Conservation (phyloP, 1,284 basidiomycete species). For the Ganoderma meredithae region DNA sequence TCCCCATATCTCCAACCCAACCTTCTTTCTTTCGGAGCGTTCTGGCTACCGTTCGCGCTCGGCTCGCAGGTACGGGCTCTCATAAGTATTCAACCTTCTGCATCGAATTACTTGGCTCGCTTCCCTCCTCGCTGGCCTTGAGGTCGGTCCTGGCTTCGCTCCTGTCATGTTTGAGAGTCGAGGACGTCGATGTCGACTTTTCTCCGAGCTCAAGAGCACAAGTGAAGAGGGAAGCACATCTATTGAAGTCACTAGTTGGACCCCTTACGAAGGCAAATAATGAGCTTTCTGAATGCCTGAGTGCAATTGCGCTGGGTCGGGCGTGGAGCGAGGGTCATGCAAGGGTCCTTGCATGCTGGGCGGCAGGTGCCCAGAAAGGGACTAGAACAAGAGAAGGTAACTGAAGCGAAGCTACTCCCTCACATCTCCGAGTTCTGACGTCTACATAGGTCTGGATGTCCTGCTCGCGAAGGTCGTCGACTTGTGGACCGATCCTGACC, state of each 20-base stretch:
- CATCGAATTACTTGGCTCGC: constrained; percentile 52
- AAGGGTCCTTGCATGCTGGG: constrained; percentile 73
- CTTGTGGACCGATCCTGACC: constrained; percentile 71
- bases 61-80: constrained; percentile 38
- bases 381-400: constrained; percentile 49
- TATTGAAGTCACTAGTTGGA: constrained; percentile 62
- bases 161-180: constrained; percentile 53
- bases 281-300: constrained; percentile 61
- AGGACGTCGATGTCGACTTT: constrained; percentile 40
- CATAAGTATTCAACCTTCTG: constrained; percentile 57
- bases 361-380: constrained; percentile 47
- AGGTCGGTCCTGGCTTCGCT: constrained; percentile 68
- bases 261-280: constrained; percentile 47
- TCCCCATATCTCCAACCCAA: constrained; percentile 58
- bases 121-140: constrained; percentile 61
- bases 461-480: constrained; percentile 59
- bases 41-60: constrained; percentile 55
- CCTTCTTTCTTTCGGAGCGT: constrained; percentile 68
- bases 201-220: constrained; percentile 46
- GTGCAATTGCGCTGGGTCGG: constrained; percentile 57
- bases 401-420: constrained; percentile 7
- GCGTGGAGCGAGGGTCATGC: constrained; percentile 67
- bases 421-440: background rate
- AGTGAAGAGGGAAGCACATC: constrained; percentile 58
- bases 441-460: constrained; percentile 50